A percentile compares a stretch with the other conserved stretches of the same genome.
Conservation (phyloP, 495 filamentous ascomycete genomes). For the Elaphomyces granulatus region DNA sequence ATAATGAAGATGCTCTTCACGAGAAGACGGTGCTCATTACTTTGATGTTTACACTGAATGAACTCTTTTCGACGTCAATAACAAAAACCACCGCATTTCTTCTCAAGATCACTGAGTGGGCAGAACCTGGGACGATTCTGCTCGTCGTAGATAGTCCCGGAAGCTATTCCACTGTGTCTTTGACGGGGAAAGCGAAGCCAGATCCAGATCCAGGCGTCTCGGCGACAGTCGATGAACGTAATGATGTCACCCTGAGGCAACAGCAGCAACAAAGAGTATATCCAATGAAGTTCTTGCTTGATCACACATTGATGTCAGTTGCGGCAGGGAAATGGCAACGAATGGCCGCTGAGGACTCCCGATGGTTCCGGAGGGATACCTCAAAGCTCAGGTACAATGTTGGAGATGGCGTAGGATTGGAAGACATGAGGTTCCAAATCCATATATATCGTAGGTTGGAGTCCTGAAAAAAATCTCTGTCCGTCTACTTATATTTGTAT, state of each 20-base stretch:
- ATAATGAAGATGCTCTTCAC: conserved; percentile 1
- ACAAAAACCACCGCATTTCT: conserved; percentile 61
- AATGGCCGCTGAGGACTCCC: conserved; percentile 53
- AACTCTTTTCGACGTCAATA: conserved; percentile 70
- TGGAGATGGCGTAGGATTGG: conserved; percentile 41
- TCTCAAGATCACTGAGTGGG: conserved; percentile 40
- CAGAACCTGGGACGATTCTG: conserved; percentile 47
- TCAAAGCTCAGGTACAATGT: conserved; percentile 64
- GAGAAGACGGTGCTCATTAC: conserved; percentile 46
- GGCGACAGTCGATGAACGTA: neutral
- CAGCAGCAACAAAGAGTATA: conserved; percentile 49
- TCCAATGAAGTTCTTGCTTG: conserved; percentile 86
- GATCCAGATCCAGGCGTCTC: neutral
- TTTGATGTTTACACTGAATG: conserved; percentile 91
- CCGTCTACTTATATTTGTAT: too few species aligned
- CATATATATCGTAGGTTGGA: conserved; percentile 51
- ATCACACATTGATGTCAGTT: conserved; percentile 55
- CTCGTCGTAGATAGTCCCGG: conserved; percentile 89
- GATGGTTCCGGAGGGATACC: conserved; percentile 66
- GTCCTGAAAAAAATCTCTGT: conserved; percentile 1
- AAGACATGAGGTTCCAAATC: conserved; percentile 91
- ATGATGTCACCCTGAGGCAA: conserved; percentile 1
- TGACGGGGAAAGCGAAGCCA: conserved; percentile 30
- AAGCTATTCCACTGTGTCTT: conserved; percentile 65
- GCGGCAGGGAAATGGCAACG: conserved; percentile 51